Base-by-base conservation (phyloP, 768 basidiomycete species). In the Phaffia tasmanica region DNA sequence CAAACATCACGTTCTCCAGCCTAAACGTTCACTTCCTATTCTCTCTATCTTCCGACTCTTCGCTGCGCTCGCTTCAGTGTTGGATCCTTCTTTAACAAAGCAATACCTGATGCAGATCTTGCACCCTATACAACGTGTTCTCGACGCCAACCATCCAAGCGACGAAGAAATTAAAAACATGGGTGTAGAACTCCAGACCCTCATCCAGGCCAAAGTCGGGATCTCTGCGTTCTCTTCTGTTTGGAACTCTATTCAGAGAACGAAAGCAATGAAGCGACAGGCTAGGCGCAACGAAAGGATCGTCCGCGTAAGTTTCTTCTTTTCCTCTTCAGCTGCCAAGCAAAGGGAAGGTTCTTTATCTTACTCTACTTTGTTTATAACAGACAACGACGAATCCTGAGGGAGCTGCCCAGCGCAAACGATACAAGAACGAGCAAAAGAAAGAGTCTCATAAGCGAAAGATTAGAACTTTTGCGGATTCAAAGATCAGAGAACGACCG, bases 381-480 rank as follows among this genome's bases (percentile, higher is more conserved):
- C 78, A 89, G 79, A 82, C 79, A 14, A 81, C 86, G 8, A 82
- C 81, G 0, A 81, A 91, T 71, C 91, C 92, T 0, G 83, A 86
- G 71, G 83, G 81, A 1, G 85, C 87, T 27, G 87, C 88, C 19
- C 85, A 82, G 74, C 79, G 88, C 66, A 90, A 87, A 75, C 73
- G 83, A 64, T 85, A 86, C 70, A 78, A 84, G 70, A 88, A 89
- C 69, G 76, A 75, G 14, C 79, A 82, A 71, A 93, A 93, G 79
- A 91, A 89, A 76, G 89, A 88, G 71, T 86, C 86, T 70, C 81
- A 85, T 73, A 93, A 93, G 75, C 79, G 89, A 72, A 92, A 89
- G 76, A 69, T 71, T 48, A 74, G 74, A 61, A 66, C 71, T 49
- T 76, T 75, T 70, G 72, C 74, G 18, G 70, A 71, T 62, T 63